Base-by-base conservation (phyloP, 805 yeast genomes). In the Debaryomyces hansenii region DNA sequence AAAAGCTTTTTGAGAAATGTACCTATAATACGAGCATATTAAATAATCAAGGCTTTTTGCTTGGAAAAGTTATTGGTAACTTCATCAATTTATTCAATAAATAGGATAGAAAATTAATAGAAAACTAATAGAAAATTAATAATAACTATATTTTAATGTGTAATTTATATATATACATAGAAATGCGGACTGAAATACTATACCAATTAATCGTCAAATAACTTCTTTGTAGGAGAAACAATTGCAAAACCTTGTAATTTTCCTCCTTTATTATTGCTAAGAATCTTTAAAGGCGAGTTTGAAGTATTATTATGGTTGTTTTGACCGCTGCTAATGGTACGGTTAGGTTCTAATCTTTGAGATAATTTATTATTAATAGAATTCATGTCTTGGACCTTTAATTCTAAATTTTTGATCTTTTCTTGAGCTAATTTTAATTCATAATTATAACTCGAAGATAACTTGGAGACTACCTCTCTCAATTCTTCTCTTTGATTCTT, bases 401-500 rank as follows among this genome's bases (percentile, higher is more conserved):
- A 44, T 46, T 70, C 75, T 37, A 71, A 51, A 5, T 59, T 49
- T 50, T 58, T 58, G 27, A 70, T 58, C 46, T 69, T 69, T 11
- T 72, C 77, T 15, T 63, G 52, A 3, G 73, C 65, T 15, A 58
- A 46, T 42, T 64, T 70, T 48, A 67, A 51, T 48, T 72, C 78
- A 20, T 62, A 63, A 31, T 56, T 57, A 37, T 69, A 73, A 27
- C 64, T 62, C 4, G 63, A 46, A n/a, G 69, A 67, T 52, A 72
- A 57, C 49, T 70, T 67, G 20, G 67, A 60, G 27, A 72, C 64
- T 43, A 64, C 65, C 42, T 70, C 75, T 32, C 77, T 55, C 40
- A 72, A 61, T 50, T 72, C 78, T 40, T 72, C 76, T 18, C 76
- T 52, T 51, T 72, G 78, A 15, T 41, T 49, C 42, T 57, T 61